Percentiles rank a stretch among this genome's conserved stretches.
phyloP scores from a whole-genome alignment of 148 eudicot genomes.

The Talinum fruticosum region DNA sequence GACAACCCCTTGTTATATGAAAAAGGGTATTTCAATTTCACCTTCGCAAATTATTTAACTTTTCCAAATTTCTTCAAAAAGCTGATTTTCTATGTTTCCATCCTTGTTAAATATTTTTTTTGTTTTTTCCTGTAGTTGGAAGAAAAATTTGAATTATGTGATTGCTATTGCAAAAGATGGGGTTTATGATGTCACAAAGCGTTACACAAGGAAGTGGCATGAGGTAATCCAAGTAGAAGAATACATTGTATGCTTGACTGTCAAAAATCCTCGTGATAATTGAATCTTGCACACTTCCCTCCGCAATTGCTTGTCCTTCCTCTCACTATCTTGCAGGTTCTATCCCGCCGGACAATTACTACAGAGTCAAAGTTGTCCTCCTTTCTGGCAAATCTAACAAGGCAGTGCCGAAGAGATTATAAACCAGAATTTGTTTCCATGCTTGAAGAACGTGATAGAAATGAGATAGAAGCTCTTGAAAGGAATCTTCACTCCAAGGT shows the following conservation, averaged over 20 bases:
- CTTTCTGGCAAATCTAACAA: constrained; percentile 57
- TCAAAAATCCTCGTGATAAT: constrained; percentile 6
- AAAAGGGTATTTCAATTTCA: constrained; percentile 59
- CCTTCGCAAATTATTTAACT: background rate
- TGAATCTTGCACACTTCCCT: background rate
- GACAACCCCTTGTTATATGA: constrained; percentile 93
- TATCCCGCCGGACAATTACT: constrained; percentile 62
- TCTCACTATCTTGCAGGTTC: constrained; percentile 48
- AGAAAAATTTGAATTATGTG: constrained; percentile 69
- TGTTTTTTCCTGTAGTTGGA: constrained; percentile 54
- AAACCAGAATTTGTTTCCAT: constrained; percentile 37
- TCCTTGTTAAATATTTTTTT: background rate
- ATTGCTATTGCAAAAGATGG: constrained; percentile 88
- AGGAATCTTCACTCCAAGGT: constrained; percentile 48
- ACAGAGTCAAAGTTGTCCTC: constrained; percentile 54
- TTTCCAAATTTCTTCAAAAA: constrained; percentile 13
- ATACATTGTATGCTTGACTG: background rate
- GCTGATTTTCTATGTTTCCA: constrained; percentile 6
- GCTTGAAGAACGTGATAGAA: constrained; percentile 68
- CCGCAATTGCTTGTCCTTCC: constrained; percentile 11
- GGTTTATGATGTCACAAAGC: constrained; percentile 92
- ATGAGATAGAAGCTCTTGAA: constrained; percentile 59
- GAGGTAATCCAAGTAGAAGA: constrained; percentile 48
- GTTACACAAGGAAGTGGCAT: constrained; percentile 94
- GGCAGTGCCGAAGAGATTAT: constrained; percentile 53